Base-by-base conservation (phyloP, 257 asterid genomes). In the Salvia splendens region DNA sequence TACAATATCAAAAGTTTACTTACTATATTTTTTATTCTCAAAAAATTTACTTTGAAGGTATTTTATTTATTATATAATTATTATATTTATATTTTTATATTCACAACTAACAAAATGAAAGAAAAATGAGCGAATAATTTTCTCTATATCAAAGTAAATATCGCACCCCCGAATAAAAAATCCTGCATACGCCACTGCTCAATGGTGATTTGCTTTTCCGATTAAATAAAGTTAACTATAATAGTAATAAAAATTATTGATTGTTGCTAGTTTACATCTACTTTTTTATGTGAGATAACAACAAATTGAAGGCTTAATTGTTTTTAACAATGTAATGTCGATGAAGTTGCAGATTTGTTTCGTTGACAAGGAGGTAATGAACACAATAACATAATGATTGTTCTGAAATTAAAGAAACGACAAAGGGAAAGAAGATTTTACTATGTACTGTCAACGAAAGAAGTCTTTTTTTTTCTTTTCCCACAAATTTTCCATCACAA, bases 381-480 rank as follows among this genome's bases (percentile, higher is more conserved):
- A 16, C 42, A 49, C 59, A 69, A 57, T 45, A 63, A 64, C 58
- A 69, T 12, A 24, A 65, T 24, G 3, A 2, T 59, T 68, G 5
- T 69, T 61, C 63, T 72, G 30, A 52, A 71, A 24, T 2, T 24
- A 24, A 67, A 54, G 64, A 79, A 73, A 64, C 72, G 78, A 77
- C 79, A 73, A 61, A 64, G 50, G 68, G 69, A 61, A 78, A 59
- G 6, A 14, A 71, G 67, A 62, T 71, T 64, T 69, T 71, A 73
- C 77, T 53, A 77, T 56, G 83, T 65, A 75, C 84, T 65, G 80
- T 75, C 84, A 77, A 73, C 48, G 67, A 65, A 65, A 60, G 6
- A 58, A 43, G 48, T 1, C 6, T 64, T 56, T 33, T n/a, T 56
- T 56, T 30, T 20, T 15, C 9, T 33, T 33, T 61, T 59, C 45